Evolutionary conservation across 1,284 basidiomycete species (phyloP).

Genomic region (Cutaneotrichosporon mucoides): DNA sequence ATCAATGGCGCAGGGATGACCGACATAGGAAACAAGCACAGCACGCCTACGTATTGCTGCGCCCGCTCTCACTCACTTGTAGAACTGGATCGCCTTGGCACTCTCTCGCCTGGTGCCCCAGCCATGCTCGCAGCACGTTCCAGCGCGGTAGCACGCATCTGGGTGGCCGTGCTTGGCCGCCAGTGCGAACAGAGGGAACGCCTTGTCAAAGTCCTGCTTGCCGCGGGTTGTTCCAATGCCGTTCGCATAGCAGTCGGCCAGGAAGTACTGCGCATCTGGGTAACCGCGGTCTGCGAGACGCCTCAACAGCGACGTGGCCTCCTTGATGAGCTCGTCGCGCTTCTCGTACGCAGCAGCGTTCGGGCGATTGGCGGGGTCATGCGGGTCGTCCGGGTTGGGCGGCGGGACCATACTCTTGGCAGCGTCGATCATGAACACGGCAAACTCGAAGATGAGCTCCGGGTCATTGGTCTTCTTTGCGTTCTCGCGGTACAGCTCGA

Average conservation of each 20-base stretch:
- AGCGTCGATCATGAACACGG: conserved; percentile 97
- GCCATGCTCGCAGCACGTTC: conserved; percentile 97
- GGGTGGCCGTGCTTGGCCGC: conserved; percentile 98
- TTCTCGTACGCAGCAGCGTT: conserved; percentile 80
- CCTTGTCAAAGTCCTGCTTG: conserved; percentile 93
- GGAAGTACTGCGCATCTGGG: conserved; percentile 90
- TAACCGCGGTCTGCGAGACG: conserved; percentile 90
- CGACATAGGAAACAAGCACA: too few relatives aligned
- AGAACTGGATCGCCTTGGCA: conserved; percentile 88
- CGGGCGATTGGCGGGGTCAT: conserved; percentile 30
- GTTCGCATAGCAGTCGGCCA: conserved; percentile 96
- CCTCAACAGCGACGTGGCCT: conserved; percentile 80
- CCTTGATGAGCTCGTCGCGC: conserved; percentile 77
- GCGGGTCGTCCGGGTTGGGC: conserved; percentile 21
- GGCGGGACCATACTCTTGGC: conserved; percentile 66
- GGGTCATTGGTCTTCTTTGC: conserved; percentile 99
- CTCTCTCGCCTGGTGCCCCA: conserved; percentile 95
- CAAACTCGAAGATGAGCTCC: conserved; percentile 95
- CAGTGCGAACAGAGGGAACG: conserved; percentile 91
- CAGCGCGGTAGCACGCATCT: conserved; percentile 91
- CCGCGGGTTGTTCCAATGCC: conserved; percentile 85
- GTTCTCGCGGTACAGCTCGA: conserved; percentile 94
- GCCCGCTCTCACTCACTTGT: conserved; percentile 52
- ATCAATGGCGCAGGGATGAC: too few relatives aligned
- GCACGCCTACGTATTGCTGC: background rate